phyloP scores from a whole-genome alignment of 306 rosid genomes.

The Glycine latifolia region DNA sequence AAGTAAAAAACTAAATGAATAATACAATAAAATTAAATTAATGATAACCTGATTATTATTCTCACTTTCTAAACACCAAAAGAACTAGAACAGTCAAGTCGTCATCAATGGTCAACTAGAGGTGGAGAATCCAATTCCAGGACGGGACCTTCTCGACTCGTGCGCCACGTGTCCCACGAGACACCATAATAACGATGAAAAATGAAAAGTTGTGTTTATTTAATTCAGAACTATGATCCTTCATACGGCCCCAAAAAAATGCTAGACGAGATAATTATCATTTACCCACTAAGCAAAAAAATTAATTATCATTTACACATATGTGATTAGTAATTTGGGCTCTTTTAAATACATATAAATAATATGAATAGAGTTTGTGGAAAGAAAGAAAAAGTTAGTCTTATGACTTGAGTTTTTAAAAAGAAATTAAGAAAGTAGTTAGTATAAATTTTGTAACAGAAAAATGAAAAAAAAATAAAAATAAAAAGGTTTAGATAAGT shows the following conservation, averaged over 20 bases:
- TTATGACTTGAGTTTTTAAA: no score
- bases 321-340: no score
- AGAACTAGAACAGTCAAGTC: conserved; percentile 34
- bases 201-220: neutral
- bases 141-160: neutral
- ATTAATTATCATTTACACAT: no score
- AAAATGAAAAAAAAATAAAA: neutral
- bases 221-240: neutral
- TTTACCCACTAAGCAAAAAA: no score
- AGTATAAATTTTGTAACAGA: neutral
- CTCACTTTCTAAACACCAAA: conserved; percentile 27
- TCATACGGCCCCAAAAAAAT: neutral
- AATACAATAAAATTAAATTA: neutral
- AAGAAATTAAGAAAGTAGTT: no score
- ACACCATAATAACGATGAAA: neutral
- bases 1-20: neutral
- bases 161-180: conserved; percentile 6
- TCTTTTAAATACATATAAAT: no score
- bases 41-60: neutral
- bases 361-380: no score
- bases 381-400: no score
- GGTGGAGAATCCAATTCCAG: neutral
- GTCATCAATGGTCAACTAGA: neutral
- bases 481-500: neutral
- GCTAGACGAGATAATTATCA: no score